Evolutionary conservation across 1,139 yeast species (phyloP), one percentile per base, ranked within the genome.

Genomic region (Blastobotrys proliferans): DNA sequence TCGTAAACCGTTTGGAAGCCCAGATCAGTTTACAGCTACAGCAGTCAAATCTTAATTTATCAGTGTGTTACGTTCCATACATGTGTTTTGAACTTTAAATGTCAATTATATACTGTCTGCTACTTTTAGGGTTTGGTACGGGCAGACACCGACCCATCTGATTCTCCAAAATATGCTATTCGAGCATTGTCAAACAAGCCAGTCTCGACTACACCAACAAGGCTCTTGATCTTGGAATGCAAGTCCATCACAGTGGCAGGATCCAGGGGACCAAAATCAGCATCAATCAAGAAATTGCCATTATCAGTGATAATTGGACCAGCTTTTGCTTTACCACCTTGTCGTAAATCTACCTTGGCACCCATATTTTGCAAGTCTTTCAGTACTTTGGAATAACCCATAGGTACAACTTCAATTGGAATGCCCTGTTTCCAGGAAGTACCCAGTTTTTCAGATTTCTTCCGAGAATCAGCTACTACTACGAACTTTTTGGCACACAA

Each of bases 301-400:
- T 94, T 94, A 64, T 94, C 99, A 31, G 98, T 90, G 48, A 94
- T 84, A n/a, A 88, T 83, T 6, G 98, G 98, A 16, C 99, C 99
- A 4, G 98, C 98, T 67, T 94, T 94, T 29, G 94, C 88, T 44
- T 81, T 70, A 14, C 87, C 90, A 38, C 97, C 98, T 55, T 82
- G 81, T 65, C 99, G 79, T 56, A 94, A 76, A 4, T 62, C 68
- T 20, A 86, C 83, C 5, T 64, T 67, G 21, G 94, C 92, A 8
- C 95, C 95, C 34, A 52, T 51, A 34, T 53, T 52, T 55, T 92
- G 72, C 38, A 46, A 34, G 47, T 87, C 86, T 16, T 68, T 66
- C 11, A 74, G 68, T 18, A 94, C 94, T 59, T 84, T 83, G 41
- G 82, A 83, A 59, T 84, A 86, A 1, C 97, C 82, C 54, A 79